phyloP scores from a whole-genome alignment of 2,329 filamentous ascomycete species.

The Exophiala bonariae region DNA sequence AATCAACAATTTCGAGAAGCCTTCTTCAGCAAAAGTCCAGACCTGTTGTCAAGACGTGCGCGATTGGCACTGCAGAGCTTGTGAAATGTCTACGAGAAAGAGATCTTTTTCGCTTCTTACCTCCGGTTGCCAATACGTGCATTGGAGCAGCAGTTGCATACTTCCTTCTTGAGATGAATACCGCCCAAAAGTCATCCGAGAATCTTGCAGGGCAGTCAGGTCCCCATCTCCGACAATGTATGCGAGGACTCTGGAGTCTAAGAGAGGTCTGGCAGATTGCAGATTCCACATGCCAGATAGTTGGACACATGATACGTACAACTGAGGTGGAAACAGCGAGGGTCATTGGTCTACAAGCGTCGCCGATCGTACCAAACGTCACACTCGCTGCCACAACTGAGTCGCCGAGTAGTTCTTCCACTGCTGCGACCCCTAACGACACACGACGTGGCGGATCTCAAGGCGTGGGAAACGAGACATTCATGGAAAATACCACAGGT shows the following conservation, averaged over 20 bases:
- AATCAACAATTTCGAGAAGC: background rate
- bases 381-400: background rate
- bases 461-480: background rate
- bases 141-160: background rate
- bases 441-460: background rate
- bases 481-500: background rate
- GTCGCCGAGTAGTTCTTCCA: background rate
- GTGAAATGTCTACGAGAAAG: background rate
- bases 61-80: background rate
- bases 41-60: background rate
- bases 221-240: background rate
- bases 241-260: background rate
- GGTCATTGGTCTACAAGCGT: background rate
- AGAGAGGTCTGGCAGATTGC: background rate
- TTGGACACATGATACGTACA: slow-evolving; percentile 1
- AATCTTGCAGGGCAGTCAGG: background rate
- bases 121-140: background rate
- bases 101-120: background rate
- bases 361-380: background rate
- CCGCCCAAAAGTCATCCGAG: background rate
- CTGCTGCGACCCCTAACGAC: background rate
- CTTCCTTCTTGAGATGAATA: background rate
- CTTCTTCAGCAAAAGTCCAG: background rate
- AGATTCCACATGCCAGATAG: background rate
- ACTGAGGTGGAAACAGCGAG: background rate